Evolutionary conservation across 2,329 filamentous ascomycete species (phyloP).

Genomic region (Diaporthe helianthi): DNA sequence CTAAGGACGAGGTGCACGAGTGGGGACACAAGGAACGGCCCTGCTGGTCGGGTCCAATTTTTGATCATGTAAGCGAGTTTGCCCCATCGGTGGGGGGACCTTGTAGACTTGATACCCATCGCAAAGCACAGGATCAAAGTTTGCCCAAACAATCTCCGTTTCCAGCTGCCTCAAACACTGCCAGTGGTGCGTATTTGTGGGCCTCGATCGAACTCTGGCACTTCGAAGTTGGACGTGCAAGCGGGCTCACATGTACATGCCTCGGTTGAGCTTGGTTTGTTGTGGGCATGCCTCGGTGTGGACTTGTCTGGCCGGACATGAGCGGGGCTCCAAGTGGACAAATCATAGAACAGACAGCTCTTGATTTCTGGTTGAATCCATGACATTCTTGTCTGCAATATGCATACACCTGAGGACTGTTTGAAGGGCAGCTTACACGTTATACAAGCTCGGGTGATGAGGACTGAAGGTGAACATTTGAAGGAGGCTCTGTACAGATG

Average conservation of each 20-base stretch:
- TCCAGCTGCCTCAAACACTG: background rate
- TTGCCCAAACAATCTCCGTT: background rate
- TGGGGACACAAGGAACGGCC: background rate
- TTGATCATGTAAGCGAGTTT: conserved; percentile 7
- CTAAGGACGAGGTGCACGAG: background rate
- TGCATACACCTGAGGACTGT: background rate
- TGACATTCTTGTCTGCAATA: background rate
- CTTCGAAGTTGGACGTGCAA: background rate
- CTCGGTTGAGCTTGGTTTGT: background rate
- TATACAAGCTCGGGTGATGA: background rate
- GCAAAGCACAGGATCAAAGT: background rate
- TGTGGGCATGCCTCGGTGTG: background rate
- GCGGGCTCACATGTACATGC: background rate
- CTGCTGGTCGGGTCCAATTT: background rate
- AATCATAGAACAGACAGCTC: background rate
- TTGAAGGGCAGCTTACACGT: background rate
- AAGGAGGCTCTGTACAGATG: background rate
- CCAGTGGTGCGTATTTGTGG: background rate
- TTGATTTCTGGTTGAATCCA: background rate
- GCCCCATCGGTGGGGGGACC: background rate
- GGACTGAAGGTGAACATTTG: background rate
- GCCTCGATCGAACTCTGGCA: background rate
- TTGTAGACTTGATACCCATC: conserved; percentile 19
- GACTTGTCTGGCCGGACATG: background rate
- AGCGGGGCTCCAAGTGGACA: background rate